Evolutionary conservation across 495 filamentous ascomycete species (phyloP).

Genomic region (Penicillium bovifimosum): DNA sequence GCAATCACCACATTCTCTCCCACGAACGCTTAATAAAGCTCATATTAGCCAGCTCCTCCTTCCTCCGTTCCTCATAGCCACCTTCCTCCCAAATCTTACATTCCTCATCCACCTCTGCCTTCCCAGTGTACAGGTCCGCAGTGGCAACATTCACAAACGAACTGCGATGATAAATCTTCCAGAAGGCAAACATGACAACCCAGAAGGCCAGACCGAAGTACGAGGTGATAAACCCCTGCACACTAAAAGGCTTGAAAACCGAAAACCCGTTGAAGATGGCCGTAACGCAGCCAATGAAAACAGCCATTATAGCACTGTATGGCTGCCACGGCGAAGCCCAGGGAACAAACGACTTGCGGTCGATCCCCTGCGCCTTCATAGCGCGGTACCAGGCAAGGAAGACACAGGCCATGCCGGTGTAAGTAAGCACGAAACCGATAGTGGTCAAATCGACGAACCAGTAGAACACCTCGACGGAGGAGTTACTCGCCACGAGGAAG

Average conservation of each 20-base stretch:
- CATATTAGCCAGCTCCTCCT: slow-evolving; percentile 25
- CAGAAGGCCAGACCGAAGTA: slow-evolving; percentile 34
- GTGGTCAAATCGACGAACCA: slow-evolving; percentile 53
- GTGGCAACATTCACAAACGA: slow-evolving; percentile 21
- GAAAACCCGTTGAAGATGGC: slow-evolving; percentile 32
- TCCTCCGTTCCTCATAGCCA: slow-evolving; percentile 22
- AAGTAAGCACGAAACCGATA: slow-evolving; percentile 52
- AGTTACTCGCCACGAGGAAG: slow-evolving; percentile 55
- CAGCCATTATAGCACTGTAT: slow-evolving; percentile 23
- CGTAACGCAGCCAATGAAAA: slow-evolving; percentile 16
- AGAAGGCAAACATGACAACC: slow-evolving; percentile 27
- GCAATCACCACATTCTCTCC: slow-evolving; percentile 33
- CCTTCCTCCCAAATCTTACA: slow-evolving; percentile 33
- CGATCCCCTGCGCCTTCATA: slow-evolving; percentile 49
- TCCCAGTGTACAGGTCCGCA: slow-evolving; percentile 26
- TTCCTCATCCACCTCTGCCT: slow-evolving; percentile 32
- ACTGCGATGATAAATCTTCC: slow-evolving; percentile 30
- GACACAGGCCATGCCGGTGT: slow-evolving; percentile 46
- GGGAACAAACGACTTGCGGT: slow-evolving; percentile 32
- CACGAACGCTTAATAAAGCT: slow-evolving; percentile 17
- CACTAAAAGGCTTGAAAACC: slow-evolving; percentile 28
- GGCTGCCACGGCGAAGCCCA: slow-evolving; percentile 28
- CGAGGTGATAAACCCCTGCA: slow-evolving; percentile 30
- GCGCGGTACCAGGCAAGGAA: slow-evolving; percentile 56
- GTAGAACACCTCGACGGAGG: slow-evolving; percentile 48